Base-by-base conservation (phyloP, 2,329 filamentous ascomycete species). In the Aspergillus sp. region DNA sequence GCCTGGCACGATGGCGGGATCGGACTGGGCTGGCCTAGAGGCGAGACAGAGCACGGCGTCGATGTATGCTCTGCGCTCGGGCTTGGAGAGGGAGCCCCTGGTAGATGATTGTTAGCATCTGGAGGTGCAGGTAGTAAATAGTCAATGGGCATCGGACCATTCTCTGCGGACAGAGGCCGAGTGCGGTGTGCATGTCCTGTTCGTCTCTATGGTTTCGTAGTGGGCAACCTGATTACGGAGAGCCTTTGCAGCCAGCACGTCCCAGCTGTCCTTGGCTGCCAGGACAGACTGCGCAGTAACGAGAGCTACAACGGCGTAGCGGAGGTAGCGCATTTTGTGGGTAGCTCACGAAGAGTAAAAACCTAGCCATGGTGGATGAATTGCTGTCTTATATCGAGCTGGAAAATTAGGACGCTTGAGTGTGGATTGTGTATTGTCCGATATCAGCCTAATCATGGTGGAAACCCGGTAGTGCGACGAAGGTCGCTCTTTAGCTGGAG, bases 21-120 rank as follows among this genome's bases (percentile, higher is more conserved):
- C 32, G 22, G 47, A 43, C 11, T 48, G 36, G 11, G 51, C 22
- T 8, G 48, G 54, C 11, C 48, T 46, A 0, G 43, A 41, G 2
- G 41, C 26, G 16, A 81, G 60, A 51, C 79, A 81, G 38, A 74
- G 65, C 46, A 78, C 72, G 2, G 78, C 76, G 6, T 69, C 61
- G 49, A 76, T 76, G 60, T 80, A 81, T 8, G 65, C 66, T 16
- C 13, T 36, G 14, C 40, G 33, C 44, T 42, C 51, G 10, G 35
- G 42, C 33, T 45, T 45, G 20, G 26, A 49, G 4, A 54, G 42
- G 11, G 49, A 47, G 19, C 52, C 49, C 49, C 49, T 52, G 44
- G 26, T 32, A 13, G n/a, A 8, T n/a, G 32, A 20, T 20, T 19
- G 16, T 41, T 26, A 49, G 35, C 38, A 13, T 13, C 17, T 13